Percentiles rank a stretch among this genome's conserved stretches.
Conservation (phyloP, 2,329 filamentous ascomycete genomes). For the Periconia digitata region DNA sequence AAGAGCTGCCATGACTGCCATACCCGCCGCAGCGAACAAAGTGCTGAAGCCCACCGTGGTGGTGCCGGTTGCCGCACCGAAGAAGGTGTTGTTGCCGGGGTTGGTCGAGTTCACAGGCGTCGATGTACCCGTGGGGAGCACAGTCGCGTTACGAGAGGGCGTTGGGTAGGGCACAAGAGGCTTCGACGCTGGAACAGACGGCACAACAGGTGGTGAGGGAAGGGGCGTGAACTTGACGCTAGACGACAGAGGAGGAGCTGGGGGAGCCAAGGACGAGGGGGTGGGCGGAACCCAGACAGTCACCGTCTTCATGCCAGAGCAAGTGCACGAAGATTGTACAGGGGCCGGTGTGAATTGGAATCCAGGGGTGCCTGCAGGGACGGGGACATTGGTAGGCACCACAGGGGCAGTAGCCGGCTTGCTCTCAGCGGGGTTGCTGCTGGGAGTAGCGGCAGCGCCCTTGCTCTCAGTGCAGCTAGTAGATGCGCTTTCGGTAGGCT, state of each 20-base stretch:
- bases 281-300: slow-evolving; percentile 11
- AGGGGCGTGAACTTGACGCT: slow-evolving; percentile 1
- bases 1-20: slow-evolving; percentile 22
- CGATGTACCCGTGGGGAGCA: background rate
- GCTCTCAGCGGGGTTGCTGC: slow-evolving; percentile 5
- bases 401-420: slow-evolving; percentile 1
- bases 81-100: slow-evolving; percentile 20
- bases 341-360: slow-evolving; percentile 11
- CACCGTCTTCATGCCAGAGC: slow-evolving; percentile 15
- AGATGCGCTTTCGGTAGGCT: too few species aligned
- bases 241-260: slow-evolving; percentile 6
- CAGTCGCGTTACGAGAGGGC: background rate
- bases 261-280: slow-evolving; percentile 14
- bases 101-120: slow-evolving; percentile 25
- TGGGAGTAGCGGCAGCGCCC: slow-evolving; percentile 6
- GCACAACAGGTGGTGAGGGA: slow-evolving; percentile 8
- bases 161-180: slow-evolving; percentile 6
- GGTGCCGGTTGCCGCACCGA: slow-evolving; percentile 23
- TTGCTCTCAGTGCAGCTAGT: too few species aligned
- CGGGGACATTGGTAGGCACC: slow-evolving; percentile 4
- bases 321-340: slow-evolving; percentile 15
- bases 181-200: slow-evolving; percentile 11
- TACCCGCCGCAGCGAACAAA: slow-evolving; percentile 18
- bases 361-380: slow-evolving; percentile 7
- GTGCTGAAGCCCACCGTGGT: slow-evolving; percentile 18